phyloP scores from a whole-genome alignment of 352 stramenopile species.

The Achlya hypogyna region DNA sequence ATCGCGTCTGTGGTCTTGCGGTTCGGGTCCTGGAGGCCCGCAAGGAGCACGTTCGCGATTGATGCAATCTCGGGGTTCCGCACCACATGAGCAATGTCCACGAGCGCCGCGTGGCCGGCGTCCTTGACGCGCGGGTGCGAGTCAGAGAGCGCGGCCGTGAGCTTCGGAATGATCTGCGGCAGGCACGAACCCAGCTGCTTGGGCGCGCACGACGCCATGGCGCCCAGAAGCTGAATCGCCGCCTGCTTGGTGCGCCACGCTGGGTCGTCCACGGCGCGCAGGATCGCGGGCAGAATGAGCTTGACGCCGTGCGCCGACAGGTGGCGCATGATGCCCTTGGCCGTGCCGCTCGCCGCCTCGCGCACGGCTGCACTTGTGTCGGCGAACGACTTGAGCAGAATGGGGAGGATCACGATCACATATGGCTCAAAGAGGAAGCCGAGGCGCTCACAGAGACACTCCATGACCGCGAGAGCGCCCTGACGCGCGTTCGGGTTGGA shows the following conservation, averaged over 20 bases:
- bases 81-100: conserved; percentile 97
- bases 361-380: conserved; percentile 95
- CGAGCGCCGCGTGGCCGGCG: conserved; percentile 91
- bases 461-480: conserved; percentile 95
- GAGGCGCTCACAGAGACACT: conserved; percentile 93
- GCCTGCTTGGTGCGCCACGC: conserved; percentile 98
- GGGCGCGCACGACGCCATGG: conserved; percentile 96
- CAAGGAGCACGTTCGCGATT: conserved; percentile 90
- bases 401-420: conserved; percentile 97
- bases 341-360: conserved; percentile 90
- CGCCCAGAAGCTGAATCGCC: conserved; percentile 95
- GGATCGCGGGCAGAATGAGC: conserved; percentile 95
- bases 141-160: conserved; percentile 96
- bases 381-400: conserved; percentile 97
- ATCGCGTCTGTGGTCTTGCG: conserved; percentile 89
- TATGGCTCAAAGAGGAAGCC: conserved; percentile 97
- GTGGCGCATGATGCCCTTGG: conserved; percentile 97
- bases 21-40: conserved; percentile 93
- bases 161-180: conserved; percentile 97
- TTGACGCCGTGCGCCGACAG: conserved; percentile 99
- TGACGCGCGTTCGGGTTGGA: conserved; percentile 76
- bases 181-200: conserved; percentile 97
- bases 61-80: conserved; percentile 98
- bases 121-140: conserved; percentile 98
- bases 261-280: conserved; percentile 90